Conservation (phyloP, 352 stramenopile species). For the Phytophthora rubi region DNA sequence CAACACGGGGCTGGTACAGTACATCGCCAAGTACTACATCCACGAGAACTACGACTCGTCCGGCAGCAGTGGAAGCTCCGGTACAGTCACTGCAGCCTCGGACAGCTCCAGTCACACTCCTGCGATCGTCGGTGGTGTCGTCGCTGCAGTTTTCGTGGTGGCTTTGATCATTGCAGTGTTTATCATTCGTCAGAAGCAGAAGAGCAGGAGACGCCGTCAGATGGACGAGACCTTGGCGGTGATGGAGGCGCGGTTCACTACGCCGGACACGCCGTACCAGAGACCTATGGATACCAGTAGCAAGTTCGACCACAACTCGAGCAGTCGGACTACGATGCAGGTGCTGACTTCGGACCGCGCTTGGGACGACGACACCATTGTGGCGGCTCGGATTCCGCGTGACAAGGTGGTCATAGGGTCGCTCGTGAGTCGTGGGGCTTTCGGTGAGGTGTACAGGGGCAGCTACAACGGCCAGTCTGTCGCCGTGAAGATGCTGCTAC, state of each 20-base stretch:
- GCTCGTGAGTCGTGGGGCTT: constrained; percentile 15
- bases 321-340: constrained; percentile 13
- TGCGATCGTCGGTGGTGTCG: constrained; percentile 7
- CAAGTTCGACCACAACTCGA: constrained; percentile 18
- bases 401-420: constrained; percentile 17
- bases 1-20: constrained; percentile 21
- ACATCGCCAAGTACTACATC: constrained; percentile 25
- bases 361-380: constrained; percentile 31
- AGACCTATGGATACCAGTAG: neutral
- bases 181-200: constrained; percentile 6
- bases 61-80: constrained; percentile 5
- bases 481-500: constrained; percentile 16
- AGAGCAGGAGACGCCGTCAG: constrained; percentile 1
- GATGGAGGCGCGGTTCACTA: constrained; percentile 13
- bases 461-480: constrained; percentile 14
- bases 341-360: constrained; percentile 15
- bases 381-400: constrained; percentile 21
- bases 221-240: constrained; percentile 19
- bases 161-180: constrained; percentile 4
- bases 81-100: neutral
- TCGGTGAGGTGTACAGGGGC: constrained; percentile 22
- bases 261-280: constrained; percentile 1
- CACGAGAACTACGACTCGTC: constrained; percentile 19
- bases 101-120: constrained; percentile 6
- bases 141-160: constrained; percentile 9